These are phyloP conservation scores for Arachnopeziza araneosa DNA, from an alignment of 2,329 filamentous ascomycete species.

Conservation along the genomic window DNA sequence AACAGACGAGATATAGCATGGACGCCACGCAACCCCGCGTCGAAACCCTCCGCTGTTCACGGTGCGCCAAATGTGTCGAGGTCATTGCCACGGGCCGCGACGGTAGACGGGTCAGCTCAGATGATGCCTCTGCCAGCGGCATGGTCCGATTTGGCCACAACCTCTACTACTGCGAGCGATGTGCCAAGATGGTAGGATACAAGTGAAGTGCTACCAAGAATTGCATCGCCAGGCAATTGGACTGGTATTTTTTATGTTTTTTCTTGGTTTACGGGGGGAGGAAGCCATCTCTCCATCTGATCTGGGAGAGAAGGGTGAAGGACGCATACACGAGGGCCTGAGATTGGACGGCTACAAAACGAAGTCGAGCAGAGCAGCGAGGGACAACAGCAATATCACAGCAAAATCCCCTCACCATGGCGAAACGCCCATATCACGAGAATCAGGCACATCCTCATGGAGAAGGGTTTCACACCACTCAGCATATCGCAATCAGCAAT, in stretches of 20 bases:
- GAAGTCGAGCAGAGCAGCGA: not conserved
- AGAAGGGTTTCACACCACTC: not conserved
- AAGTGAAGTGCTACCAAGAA: slow-evolving; percentile 26
- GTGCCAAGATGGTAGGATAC: slow-evolving; percentile 59
- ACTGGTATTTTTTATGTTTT: not conserved
- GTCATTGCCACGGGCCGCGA: slow-evolving; percentile 39
- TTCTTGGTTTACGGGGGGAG: not conserved
- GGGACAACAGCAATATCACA: not conserved
- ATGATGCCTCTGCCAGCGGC: slow-evolving; percentile 51
- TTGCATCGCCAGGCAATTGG: not conserved
- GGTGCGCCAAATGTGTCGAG: slow-evolving; percentile 55
- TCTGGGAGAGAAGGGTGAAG: not conserved
- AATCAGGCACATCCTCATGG: not conserved
- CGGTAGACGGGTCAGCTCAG: slow-evolving; percentile 35
- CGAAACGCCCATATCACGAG: not conserved
- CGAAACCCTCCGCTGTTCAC: slow-evolving; percentile 56
- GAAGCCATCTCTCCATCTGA: not conserved
- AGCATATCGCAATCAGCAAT: not conserved
- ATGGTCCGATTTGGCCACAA: slow-evolving; percentile 62
- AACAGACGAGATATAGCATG: not conserved
- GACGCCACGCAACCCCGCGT: slow-evolving; percentile 32
- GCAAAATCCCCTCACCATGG: not conserved
- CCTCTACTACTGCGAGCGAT: slow-evolving; percentile 61
- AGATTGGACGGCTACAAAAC: not conserved
- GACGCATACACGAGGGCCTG: not conserved